Evolutionary conservation across 495 filamentous ascomycete genomes (phyloP), one percentile per base, ranked within the genome.

Genomic region (Cudoniella acicularis): DNA sequence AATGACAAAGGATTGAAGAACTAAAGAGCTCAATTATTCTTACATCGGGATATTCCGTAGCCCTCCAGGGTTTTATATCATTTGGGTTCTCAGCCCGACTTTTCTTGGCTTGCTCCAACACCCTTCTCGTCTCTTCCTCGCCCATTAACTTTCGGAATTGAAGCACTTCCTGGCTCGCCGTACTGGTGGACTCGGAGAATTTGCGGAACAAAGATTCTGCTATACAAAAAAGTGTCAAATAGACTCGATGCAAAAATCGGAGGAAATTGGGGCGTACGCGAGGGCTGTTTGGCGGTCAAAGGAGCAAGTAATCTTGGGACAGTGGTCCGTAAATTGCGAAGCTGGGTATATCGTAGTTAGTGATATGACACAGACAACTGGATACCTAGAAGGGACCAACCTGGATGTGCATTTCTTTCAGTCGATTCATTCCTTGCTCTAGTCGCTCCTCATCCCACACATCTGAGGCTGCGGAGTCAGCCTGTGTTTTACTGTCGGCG

Each of bases 31-130:
- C n/a, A n/a, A n/a, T n/a, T n/a, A n/a, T n/a, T n/a, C n/a, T n/a
- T n/a, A n/a, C n/a, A 40, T 77, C 72, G 0, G 79, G 77, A 56
- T 82, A 70, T 9, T 82, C 77, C 20, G 64, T 70, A 2, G 74
- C 69, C 20, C 67, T 68, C 79, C 80, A 83, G 25, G 74, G 72
- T 60, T 72, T 77, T 53, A 82, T 77, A 13, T 75, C 77, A 46
- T 70, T 70, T 0, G 77, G 73, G 47, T 77, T 76, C 22, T 72
- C 68, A 50, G 69, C 69, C 24, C 72, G 72, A 59, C 79, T 81
- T 55, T 74, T 70, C 23, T 58, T 69, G 1, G 73, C 76, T 17
- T 72, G 68, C 1, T 71, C 62, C 10, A 82, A 62, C 25, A 75
- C 67, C 51, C 68, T 74, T 45, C 69, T 72, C 56, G 67, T 72